Conservation (phyloP, 108 stramenopile genomes). For the Nitzschia putrida region DNA sequence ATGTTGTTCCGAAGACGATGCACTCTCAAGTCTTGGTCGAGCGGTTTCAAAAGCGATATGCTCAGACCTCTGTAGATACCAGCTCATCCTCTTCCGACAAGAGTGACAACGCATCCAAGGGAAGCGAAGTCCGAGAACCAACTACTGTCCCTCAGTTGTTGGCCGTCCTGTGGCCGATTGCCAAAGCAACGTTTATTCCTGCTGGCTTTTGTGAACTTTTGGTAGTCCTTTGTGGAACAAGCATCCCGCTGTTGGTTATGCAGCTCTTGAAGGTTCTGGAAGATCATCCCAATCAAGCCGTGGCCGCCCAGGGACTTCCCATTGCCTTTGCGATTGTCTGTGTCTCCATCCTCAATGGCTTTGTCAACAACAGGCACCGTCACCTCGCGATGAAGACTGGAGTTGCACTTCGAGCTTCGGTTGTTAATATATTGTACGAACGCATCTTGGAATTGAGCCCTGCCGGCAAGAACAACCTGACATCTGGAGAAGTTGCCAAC, state of each 20-base stretch:
- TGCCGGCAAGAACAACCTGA: conserved; percentile 56
- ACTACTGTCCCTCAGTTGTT: conserved; percentile 18
- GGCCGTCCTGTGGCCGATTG: conserved; percentile 56
- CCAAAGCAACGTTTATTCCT: conserved; percentile 55
- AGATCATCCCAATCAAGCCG: conserved; percentile 39
- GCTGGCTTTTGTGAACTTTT: conserved; percentile 74
- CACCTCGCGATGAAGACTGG: conserved; percentile 70
- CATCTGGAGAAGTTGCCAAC: conserved; percentile 71
- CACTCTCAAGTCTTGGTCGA: conserved; percentile 23
- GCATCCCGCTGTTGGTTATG: conserved; percentile 73
- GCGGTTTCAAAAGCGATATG: conserved; percentile 29
- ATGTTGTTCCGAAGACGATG: conserved; percentile 51
- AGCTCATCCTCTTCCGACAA: not conserved
- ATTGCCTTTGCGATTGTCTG: conserved; percentile 52
- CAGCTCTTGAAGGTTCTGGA: conserved; percentile 65
- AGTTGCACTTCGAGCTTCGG: conserved; percentile 52
- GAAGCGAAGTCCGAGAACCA: not conserved
- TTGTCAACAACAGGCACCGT: conserved; percentile 69
- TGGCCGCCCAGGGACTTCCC: conserved; percentile 38
- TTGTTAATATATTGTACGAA: conserved; percentile 64
- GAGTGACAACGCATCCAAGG: not conserved
- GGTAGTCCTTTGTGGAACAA: conserved; percentile 64
- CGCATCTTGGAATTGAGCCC: conserved; percentile 64
- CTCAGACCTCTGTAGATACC: not conserved
- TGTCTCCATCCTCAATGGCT: conserved; percentile 52